Conservation (phyloP, 1,139 yeast species). For the Candida buenavistaensis region DNA sequence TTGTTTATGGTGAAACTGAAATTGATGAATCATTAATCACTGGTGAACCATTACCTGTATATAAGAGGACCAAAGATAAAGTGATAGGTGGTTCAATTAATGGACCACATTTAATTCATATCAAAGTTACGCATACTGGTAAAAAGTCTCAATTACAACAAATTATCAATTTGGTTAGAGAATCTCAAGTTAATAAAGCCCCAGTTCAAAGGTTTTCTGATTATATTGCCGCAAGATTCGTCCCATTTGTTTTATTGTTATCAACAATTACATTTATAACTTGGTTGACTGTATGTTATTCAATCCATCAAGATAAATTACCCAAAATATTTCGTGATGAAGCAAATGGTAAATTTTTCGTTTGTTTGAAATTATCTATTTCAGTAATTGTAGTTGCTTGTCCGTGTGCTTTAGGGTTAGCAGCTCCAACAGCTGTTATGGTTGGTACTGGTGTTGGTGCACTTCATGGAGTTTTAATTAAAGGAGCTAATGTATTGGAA, state of each 20-base stretch:
- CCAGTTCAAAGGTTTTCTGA: slow-evolving; percentile 93
- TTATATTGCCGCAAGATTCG: slow-evolving; percentile 80
- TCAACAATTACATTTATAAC: slow-evolving; percentile 63
- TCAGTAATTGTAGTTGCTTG: slow-evolving; percentile 96
- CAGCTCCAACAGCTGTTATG: slow-evolving; percentile 98
- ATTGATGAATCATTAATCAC: slow-evolving; percentile 87
- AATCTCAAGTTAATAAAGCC: slow-evolving; percentile 85
- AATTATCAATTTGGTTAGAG: slow-evolving; percentile 80
- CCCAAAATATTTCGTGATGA: slow-evolving; percentile 60
- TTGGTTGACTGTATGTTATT: slow-evolving; percentile 56
- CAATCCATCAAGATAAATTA: slow-evolving; percentile 28
- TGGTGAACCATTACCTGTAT: slow-evolving; percentile 82
- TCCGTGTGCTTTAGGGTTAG: slow-evolving; percentile 95
- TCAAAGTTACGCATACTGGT: slow-evolving; percentile 71
- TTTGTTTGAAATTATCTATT: slow-evolving; percentile 80
- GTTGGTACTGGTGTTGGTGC: slow-evolving; percentile 99
- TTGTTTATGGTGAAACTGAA: slow-evolving; percentile 76
- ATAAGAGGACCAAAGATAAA: slow-evolving; percentile 56
- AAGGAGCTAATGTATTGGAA: slow-evolving; percentile 91
- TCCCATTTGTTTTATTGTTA: slow-evolving; percentile 67
- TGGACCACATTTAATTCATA: slow-evolving; percentile 70
- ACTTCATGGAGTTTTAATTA: slow-evolving; percentile 80
- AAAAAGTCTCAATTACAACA: slow-evolving; percentile 84
- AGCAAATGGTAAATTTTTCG: slow-evolving; percentile 59
- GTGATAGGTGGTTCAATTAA: slow-evolving; percentile 93